A percentile compares a stretch with the other conserved stretches of the same genome.
Evolutionary conservation across 2,329 filamentous ascomycete species (phyloP).

Genomic region (Coniochaeta ligniaria): DNA sequence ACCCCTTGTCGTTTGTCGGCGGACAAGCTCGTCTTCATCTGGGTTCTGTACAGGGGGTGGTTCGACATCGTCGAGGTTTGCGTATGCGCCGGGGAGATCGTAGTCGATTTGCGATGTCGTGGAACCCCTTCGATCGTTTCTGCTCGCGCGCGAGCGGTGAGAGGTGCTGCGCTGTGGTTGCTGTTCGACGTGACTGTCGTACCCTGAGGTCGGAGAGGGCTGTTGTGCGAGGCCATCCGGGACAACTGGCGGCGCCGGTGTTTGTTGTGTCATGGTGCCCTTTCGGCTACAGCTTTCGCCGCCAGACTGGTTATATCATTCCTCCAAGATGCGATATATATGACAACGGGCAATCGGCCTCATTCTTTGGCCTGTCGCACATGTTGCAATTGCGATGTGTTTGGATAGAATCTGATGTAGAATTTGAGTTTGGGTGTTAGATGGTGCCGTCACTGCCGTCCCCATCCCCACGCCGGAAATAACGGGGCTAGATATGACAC

Average conservation of each 20-base stretch:
- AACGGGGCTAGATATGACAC: background rate
- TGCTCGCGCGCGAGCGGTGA: background rate
- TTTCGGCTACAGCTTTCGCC: background rate
- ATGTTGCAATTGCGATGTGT: background rate
- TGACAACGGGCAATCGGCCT: background rate
- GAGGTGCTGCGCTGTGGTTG: background rate
- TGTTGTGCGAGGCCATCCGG: no score
- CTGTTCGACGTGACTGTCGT: no score
- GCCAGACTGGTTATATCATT: background rate
- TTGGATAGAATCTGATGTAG: background rate
- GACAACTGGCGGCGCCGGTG: background rate
- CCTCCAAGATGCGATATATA: background rate
- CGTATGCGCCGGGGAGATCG: constrained; percentile 16
- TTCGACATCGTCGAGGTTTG: constrained; percentile 14
- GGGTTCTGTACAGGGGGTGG: constrained; percentile 8
- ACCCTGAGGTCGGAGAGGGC: no score
- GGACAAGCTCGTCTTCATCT: constrained; percentile 1
- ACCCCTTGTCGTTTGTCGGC: background rate
- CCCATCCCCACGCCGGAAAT: background rate
- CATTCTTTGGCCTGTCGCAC: background rate
- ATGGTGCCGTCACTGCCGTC: background rate
- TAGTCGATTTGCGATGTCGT: constrained; percentile 13
- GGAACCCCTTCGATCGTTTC: background rate
- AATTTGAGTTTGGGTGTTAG: background rate
- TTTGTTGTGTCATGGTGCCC: background rate